phyloP scores from a whole-genome alignment of 345 rosid species.

The Euclidium syriacum region DNA sequence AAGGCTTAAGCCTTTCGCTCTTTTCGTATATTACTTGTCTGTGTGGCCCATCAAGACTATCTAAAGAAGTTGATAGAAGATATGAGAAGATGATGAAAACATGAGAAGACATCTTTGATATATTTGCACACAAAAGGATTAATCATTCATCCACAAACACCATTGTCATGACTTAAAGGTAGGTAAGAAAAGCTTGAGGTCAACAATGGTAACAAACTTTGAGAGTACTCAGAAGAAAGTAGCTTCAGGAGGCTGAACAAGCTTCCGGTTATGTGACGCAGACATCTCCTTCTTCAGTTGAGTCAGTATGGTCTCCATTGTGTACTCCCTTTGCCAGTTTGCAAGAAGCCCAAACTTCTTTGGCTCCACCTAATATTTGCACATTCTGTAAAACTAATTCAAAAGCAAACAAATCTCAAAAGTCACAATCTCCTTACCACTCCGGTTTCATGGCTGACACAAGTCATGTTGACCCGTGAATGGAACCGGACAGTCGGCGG shows the following conservation, averaged over 20 bases:
- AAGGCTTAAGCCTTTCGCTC: no score
- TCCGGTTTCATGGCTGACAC: constrained; percentile 79
- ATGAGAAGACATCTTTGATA: neutral
- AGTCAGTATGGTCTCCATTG: constrained; percentile 55
- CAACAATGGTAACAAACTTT: neutral
- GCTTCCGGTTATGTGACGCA: constrained; percentile 47
- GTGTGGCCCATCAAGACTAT: no score
- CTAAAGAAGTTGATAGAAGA: no score
- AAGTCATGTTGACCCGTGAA: constrained; percentile 69
- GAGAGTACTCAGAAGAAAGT: constrained; percentile 43
- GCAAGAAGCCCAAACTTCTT: constrained; percentile 52
- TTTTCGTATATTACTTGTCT: no score
- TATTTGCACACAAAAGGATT: neutral
- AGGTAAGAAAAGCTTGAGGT: neutral
- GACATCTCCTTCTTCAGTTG: constrained; percentile 67
- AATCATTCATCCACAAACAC: neutral
- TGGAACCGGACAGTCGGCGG: constrained; percentile 80
- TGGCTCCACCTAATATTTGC: constrained; percentile 39
- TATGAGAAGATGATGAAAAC: neutral
- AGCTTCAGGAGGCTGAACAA: constrained; percentile 61
- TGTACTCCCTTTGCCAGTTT: constrained; percentile 55
- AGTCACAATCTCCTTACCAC: constrained; percentile 37
- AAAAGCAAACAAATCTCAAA: no score
- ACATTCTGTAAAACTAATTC: neutral
- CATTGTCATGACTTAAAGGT: neutral